These are phyloP conservation scores for Hirschfeldia incana DNA, from an alignment of 345 rosid species.

Conservation along the genomic window DNA sequence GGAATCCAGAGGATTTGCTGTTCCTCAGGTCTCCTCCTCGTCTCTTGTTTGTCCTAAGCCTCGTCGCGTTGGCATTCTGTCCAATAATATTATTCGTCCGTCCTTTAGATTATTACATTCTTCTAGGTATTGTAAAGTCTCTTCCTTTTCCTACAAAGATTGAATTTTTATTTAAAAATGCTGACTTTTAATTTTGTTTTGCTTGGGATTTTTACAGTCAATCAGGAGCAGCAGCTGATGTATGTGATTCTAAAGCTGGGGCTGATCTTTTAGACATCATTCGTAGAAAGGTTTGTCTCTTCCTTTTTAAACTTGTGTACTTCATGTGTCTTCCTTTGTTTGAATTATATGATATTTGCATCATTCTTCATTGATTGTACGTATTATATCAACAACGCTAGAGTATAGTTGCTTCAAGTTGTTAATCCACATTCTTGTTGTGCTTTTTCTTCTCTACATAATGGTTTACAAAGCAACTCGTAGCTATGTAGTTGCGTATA, in stretches of 20 bases:
- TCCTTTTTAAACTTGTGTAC: not conserved
- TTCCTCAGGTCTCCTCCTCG: conserved; percentile 18
- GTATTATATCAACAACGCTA: not conserved
- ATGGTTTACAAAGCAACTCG: not conserved
- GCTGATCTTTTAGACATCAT: conserved; percentile 66
- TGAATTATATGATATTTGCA: not conserved
- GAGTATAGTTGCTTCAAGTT: not conserved
- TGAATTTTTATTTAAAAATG: not conserved
- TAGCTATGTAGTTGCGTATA: not conserved
- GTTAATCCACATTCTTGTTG: not conserved
- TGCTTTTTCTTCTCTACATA: not conserved
- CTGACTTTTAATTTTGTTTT: not conserved
- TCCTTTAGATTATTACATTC: conserved; percentile 57
- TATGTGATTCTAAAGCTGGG: conserved; percentile 54
- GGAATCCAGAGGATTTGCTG: conserved; percentile 47
- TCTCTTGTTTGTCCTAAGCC: conserved; percentile 88
- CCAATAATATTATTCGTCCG: conserved; percentile 42
- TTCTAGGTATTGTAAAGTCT: conserved; percentile 44
- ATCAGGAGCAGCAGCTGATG: conserved; percentile 38
- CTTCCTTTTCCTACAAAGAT: not conserved
- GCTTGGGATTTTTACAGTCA: conserved; percentile 21
- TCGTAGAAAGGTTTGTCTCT: conserved; percentile 50
- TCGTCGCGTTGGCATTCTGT: conserved; percentile 56
- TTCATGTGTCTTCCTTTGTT: not conserved
- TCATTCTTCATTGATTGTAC: not conserved